Percentiles rank a stretch among this genome's conserved stretches.
phyloP scores from a whole-genome alignment of 2,329 filamentous ascomycete genomes.

The Phoma herbarum region DNA sequence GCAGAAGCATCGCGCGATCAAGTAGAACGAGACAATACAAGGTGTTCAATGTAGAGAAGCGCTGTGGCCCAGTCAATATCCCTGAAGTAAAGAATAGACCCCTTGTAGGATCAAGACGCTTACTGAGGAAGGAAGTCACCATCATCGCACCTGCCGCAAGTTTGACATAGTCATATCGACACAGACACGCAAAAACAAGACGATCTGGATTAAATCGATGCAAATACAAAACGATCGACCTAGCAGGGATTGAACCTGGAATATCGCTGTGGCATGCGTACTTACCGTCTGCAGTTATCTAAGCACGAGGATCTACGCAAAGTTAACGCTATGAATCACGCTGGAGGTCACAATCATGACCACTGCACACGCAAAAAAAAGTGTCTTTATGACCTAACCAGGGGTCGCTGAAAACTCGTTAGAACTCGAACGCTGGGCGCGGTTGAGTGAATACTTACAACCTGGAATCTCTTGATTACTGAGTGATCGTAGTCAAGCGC shows the following conservation, averaged over 20 bases:
- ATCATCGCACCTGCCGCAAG: not conserved
- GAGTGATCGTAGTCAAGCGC: constrained; percentile 63
- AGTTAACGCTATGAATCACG: too few species aligned
- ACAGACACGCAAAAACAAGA: too few species aligned
- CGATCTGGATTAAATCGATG: too few species aligned
- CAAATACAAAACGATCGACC: too few species aligned
- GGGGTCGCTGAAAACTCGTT: constrained; percentile 2
- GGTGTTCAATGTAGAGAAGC: not conserved
- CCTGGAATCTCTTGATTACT: constrained; percentile 43
- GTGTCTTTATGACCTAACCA: not conserved
- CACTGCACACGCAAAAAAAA: too few species aligned
- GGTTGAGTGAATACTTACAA: constrained; percentile 16
- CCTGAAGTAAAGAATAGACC: too few species aligned
- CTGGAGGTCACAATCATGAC: too few species aligned
- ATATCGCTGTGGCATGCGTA: too few species aligned
- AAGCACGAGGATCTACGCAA: too few species aligned
- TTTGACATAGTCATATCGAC: not conserved
- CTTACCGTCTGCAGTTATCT: too few species aligned
- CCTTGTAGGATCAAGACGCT: not conserved
- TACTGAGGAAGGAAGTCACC: not conserved
- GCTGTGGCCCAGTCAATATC: too few species aligned
- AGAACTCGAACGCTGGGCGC: not conserved
- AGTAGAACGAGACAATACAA: not conserved
- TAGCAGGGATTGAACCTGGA: too few species aligned
- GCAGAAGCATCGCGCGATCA: not conserved